A percentile compares a stretch with the other conserved stretches of the same genome.
These are phyloP conservation scores for Penicillium sp. DNA, from an alignment of 2,329 filamentous ascomycete genomes.

Conservation along the genomic window DNA sequence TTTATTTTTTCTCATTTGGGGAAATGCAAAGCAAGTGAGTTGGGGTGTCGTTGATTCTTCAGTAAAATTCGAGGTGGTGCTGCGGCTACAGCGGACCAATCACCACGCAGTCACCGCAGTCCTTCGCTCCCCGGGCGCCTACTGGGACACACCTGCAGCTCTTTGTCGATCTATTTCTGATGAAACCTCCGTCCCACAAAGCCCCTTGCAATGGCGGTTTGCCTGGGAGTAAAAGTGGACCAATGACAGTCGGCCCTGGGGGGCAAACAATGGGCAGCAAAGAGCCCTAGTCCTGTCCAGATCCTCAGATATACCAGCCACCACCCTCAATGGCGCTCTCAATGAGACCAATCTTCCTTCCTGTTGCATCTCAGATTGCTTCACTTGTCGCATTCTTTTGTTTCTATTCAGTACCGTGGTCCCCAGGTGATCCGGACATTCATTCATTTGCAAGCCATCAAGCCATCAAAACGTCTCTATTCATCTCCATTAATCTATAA, in stretches of 20 bases:
- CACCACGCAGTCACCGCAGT: background rate
- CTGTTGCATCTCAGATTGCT: slow-evolving; percentile 1
- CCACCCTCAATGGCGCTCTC: slow-evolving; percentile 1
- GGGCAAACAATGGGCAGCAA: slow-evolving; percentile 2
- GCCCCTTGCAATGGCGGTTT: slow-evolving; percentile 10
- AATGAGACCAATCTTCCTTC: slow-evolving; percentile 2
- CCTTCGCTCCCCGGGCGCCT: slow-evolving; percentile 7
- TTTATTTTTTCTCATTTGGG: no score
- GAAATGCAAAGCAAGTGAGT: no score
- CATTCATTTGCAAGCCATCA: slow-evolving; percentile 11
- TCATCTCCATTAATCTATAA: background rate
- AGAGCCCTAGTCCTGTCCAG: slow-evolving; percentile 4
- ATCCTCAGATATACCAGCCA: slow-evolving; percentile 3
- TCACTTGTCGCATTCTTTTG: slow-evolving; percentile 11
- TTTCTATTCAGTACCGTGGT: background rate
- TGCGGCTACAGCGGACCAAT: slow-evolving; percentile 7
- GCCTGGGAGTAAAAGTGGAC: background rate
- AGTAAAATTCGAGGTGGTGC: slow-evolving; percentile 1
- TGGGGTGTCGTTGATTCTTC: background rate
- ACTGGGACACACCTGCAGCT: slow-evolving; percentile 4
- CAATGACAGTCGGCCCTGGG: background rate
- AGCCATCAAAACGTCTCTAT: slow-evolving; percentile 6
- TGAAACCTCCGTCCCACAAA: slow-evolving; percentile 10
- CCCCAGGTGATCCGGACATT: slow-evolving; percentile 1
- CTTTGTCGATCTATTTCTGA: slow-evolving; percentile 17